phyloP scores from a whole-genome alignment of 768 basidiomycete species.

The Leccinum sublutescens region DNA sequence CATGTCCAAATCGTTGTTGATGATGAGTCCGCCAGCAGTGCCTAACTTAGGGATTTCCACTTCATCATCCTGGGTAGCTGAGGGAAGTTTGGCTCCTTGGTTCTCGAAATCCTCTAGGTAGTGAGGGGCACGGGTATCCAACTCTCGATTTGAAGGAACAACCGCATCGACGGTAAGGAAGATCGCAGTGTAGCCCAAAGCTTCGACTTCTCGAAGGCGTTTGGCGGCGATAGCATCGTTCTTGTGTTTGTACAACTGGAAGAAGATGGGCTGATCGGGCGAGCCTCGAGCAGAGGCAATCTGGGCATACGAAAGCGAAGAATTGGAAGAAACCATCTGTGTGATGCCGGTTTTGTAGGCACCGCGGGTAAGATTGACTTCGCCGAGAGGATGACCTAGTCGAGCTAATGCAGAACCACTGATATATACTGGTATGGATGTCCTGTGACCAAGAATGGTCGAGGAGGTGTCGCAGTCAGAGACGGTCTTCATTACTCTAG shows the following conservation, averaged over 20 bases:
- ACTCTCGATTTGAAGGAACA: constrained; percentile 78
- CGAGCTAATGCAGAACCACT: constrained; percentile 82
- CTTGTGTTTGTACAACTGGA: constrained; percentile 84
- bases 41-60: constrained; percentile 47
- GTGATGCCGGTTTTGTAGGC: constrained; percentile 66
- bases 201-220: constrained; percentile 68
- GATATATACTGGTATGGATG: constrained; percentile 79
- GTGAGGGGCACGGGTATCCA: constrained; percentile 63
- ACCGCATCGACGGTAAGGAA: constrained; percentile 91
- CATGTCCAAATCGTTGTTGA: constrained; percentile 71
- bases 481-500: constrained; percentile 74
- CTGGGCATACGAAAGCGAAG: constrained; percentile 62
- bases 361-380: constrained; percentile 76
- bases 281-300: constrained; percentile 56
- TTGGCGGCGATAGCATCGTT: constrained; percentile 64
- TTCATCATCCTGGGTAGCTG: constrained; percentile 28
- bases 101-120: constrained; percentile 55
- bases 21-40: constrained; percentile 65
- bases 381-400: constrained; percentile 87
- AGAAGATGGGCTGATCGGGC: constrained; percentile 65
- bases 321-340: constrained; percentile 83
- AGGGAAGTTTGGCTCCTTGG: constrained; percentile 27
- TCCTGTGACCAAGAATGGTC: constrained; percentile 66
- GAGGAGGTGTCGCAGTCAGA: constrained; percentile 67
- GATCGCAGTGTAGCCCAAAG: constrained; percentile 80